phyloP scores from a whole-genome alignment of 1,284 basidiomycete species.

The Melampsora americana region DNA sequence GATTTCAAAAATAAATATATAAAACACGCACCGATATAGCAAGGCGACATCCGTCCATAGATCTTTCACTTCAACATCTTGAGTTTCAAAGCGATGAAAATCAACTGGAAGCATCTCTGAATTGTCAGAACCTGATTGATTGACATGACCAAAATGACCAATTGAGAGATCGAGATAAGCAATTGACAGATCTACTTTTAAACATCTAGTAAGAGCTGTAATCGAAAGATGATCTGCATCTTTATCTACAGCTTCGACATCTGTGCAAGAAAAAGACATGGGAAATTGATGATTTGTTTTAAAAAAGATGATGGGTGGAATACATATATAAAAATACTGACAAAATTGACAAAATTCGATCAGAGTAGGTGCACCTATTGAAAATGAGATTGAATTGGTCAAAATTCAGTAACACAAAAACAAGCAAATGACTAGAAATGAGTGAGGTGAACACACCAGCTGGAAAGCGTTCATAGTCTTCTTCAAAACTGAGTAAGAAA shows the following conservation, averaged over 20 bases:
- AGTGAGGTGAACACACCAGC: not conserved
- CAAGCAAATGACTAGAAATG: not conserved
- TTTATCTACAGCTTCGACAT: constrained; percentile 7
- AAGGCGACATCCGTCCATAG: not conserved
- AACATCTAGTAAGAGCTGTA: not conserved
- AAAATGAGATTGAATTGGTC: not conserved
- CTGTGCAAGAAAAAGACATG: not conserved
- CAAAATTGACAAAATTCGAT: constrained; percentile 8
- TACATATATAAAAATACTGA: not conserved
- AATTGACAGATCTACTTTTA: constrained; percentile 3
- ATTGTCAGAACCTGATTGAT: not conserved
- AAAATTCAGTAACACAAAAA: not conserved
- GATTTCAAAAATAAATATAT: not conserved
- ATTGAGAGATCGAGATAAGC: not conserved
- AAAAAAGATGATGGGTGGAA: no score
- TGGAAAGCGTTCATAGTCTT: constrained; percentile 41
- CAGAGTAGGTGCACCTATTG: not conserved
- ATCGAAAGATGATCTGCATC: constrained; percentile 15
- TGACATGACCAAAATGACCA: not conserved
- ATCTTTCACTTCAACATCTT: not conserved
- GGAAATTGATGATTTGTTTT: not conserved
- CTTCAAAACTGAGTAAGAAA: constrained; percentile 68
- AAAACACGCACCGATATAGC: not conserved
- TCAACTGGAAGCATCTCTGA: not conserved
- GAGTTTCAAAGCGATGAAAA: not conserved